Conservation (phyloP, 2,329 filamentous ascomycete species). For the Plectosphaerella sp. region DNA sequence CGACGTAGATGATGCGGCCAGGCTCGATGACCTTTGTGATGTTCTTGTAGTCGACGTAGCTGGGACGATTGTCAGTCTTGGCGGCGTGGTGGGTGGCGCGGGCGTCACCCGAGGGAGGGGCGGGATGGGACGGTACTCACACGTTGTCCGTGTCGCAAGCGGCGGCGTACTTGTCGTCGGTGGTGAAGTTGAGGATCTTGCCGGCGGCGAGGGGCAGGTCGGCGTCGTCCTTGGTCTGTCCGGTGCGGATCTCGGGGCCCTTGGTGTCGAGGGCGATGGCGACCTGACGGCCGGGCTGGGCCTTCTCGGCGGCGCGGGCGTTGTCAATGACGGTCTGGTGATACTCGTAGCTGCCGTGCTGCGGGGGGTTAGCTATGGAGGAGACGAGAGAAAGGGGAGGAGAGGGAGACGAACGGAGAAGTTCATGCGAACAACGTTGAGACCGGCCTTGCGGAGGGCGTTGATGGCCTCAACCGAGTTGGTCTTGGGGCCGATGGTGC, state of each 20-base stretch:
- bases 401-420: constrained; percentile 54
- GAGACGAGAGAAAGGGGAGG: neutral
- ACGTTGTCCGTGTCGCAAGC: constrained; percentile 87
- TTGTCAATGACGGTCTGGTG: constrained; percentile 98
- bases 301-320: constrained; percentile 78
- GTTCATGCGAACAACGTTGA: constrained; percentile 99
- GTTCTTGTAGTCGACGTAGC: constrained; percentile 99
- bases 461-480: constrained; percentile 98
- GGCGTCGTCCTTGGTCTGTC: constrained; percentile 74
- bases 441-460: constrained; percentile 79
- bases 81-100: neutral
- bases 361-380: constrained; percentile 2
- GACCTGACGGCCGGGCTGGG: constrained; percentile 76
- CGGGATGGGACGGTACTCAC: constrained; percentile 45
- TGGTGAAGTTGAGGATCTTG: constrained; percentile 89
- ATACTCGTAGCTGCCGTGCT: constrained; percentile 88
- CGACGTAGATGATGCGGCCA: constrained; percentile 94
- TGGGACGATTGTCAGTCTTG: constrained; percentile 24
- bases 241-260: constrained; percentile 58
- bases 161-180: constrained; percentile 86
- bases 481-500: constrained; percentile 98
- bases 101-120: constrained; percentile 5
- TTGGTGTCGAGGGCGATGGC: constrained; percentile 87
- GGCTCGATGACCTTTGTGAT: constrained; percentile 95
- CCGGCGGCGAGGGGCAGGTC: constrained; percentile 85